A percentile compares a stretch with the other conserved stretches of the same genome.
These are phyloP conservation scores for Yamadazyma phyllophila DNA, from an alignment of 805 yeast species.

Conservation along the genomic window DNA sequence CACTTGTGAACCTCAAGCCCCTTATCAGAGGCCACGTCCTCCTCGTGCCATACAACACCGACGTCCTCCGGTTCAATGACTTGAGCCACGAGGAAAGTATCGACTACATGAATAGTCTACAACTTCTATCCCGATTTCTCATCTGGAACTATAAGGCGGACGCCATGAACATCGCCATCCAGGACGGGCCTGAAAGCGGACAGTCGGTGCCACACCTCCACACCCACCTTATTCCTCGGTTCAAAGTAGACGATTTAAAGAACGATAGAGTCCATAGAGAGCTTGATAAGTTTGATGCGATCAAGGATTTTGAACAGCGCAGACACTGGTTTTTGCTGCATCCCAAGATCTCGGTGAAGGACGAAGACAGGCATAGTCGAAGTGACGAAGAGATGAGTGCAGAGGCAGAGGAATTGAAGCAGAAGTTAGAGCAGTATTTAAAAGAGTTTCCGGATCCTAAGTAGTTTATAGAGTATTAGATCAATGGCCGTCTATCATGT, in stretches of 20 bases:
- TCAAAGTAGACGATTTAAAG: slow-evolving; percentile 53
- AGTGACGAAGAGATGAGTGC: slow-evolving; percentile 60
- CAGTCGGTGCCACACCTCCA: slow-evolving; percentile 96
- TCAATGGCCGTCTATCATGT: no score
- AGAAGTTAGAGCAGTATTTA: slow-evolving; percentile 29
- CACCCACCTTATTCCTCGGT: slow-evolving; percentile 90
- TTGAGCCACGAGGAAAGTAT: slow-evolving; percentile 66
- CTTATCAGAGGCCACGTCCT: slow-evolving; percentile 92
- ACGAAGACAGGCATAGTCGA: slow-evolving; percentile 57
- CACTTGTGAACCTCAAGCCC: slow-evolving; percentile 89
- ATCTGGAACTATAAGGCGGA: slow-evolving; percentile 71
- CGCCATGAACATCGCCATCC: slow-evolving; percentile 85
- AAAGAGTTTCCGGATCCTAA: background rate
- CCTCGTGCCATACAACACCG: slow-evolving; percentile 73
- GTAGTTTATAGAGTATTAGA: background rate
- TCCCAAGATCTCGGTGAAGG: slow-evolving; percentile 32
- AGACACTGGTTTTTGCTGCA: slow-evolving; percentile 26
- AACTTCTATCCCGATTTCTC: slow-evolving; percentile 65
- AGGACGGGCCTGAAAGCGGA: slow-evolving; percentile 95
- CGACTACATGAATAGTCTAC: slow-evolving; percentile 79
- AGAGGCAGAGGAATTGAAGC: slow-evolving; percentile 63
- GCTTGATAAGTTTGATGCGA: slow-evolving; percentile 55
- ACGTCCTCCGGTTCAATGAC: slow-evolving; percentile 63
- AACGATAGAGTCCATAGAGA: slow-evolving; percentile 66
- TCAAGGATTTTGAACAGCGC: slow-evolving; percentile 26